Base-by-base conservation (phyloP, 2,329 filamentous ascomycete species). In the Penicillium concentricum region DNA sequence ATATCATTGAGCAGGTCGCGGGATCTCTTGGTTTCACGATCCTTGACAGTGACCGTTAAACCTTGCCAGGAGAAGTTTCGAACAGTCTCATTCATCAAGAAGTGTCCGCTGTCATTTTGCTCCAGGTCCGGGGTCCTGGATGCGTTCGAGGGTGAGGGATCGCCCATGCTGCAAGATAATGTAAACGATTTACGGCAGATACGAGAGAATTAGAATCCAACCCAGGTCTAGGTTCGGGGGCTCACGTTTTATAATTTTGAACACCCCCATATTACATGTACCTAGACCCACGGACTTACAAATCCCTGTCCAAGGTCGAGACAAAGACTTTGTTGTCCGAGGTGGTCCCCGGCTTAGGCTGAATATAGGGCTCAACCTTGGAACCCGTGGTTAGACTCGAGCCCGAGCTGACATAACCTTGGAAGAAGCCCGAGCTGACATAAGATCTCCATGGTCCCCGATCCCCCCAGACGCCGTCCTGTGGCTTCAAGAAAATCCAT, bases 41-140 rank as follows among this genome's bases (percentile, higher is more conserved):
- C 88, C 65, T 90, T 89, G 61, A 93, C 88, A 0, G 82, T 86
- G 46, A 92, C 89, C 0, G 81, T 86, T 49, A 92, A 77, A 52
- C 81, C 78, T 45, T 79, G 77, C 89, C 90, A 93, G 4, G 83
- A 79, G 62, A 91, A 84, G 64, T 74, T 84, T 28, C 80, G 77
- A 39, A 92, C 84, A 0, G 82, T 82, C 16, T 82, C 81, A 74
- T 92, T 92, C 59, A 64, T 66, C 32, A 76, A 60, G 45, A 73
- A 75, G 34, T 65, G 60, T 20, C 67, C 60, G 15, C 58, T 58
- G 8, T 67, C 67, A 55, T 70, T 69, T 7, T 61, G 60, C 48
- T 75, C 73, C 26, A 72, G 58, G 45, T 74, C 73, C 16, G 54
- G 49, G 35, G 43, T 57, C 9, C 50, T 34, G 26, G 42, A 7